phyloP scores from a whole-genome alignment of 2,329 filamentous ascomycete genomes.

The Pseudocercospora macadamiae region DNA sequence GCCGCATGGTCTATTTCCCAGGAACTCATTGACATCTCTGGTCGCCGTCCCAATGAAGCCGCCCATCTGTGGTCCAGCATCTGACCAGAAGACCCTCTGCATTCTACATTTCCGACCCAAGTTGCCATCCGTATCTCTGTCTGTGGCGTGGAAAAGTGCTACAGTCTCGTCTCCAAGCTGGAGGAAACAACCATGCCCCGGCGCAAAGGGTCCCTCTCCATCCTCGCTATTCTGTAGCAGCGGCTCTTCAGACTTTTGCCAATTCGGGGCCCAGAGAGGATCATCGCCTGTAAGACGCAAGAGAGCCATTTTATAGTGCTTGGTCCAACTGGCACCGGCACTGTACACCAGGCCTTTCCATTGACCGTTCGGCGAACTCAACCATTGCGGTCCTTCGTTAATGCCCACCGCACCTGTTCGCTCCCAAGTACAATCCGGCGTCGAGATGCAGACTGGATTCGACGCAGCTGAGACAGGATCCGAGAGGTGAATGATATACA shows the following conservation, averaged over 20 bases:
- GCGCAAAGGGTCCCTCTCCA: constrained; percentile 45
- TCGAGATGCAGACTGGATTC: constrained; percentile 44
- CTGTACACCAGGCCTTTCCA: constrained; percentile 53
- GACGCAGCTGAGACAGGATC: constrained; percentile 42
- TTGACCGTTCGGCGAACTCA: constrained; percentile 22
- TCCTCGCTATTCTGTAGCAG: constrained; percentile 44
- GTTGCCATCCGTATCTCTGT: constrained; percentile 48
- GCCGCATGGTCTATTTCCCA: constrained; percentile 25
- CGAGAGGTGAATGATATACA: constrained; percentile 47
- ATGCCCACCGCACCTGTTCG: constrained; percentile 45
- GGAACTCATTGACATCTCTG: constrained; percentile 35
- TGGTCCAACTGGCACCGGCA: constrained; percentile 52
- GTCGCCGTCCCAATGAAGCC: constrained; percentile 42
- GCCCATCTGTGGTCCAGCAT: constrained; percentile 48
- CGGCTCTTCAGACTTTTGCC: constrained; percentile 45
- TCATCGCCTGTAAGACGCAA: constrained; percentile 46
- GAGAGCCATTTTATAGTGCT: constrained; percentile 53
- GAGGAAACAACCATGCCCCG: constrained; percentile 52
- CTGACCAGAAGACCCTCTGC: constrained; percentile 45
- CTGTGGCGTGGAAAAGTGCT: constrained; percentile 51
- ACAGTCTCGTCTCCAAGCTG: constrained; percentile 46
- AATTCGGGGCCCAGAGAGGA: constrained; percentile 42
- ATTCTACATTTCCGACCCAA: constrained; percentile 49
- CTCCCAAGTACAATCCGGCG: constrained; percentile 47
- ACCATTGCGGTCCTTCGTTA: constrained; percentile 45